Conservation (phyloP, 2,329 filamentous ascomycete species). For the Colletotrichum sp. region DNA sequence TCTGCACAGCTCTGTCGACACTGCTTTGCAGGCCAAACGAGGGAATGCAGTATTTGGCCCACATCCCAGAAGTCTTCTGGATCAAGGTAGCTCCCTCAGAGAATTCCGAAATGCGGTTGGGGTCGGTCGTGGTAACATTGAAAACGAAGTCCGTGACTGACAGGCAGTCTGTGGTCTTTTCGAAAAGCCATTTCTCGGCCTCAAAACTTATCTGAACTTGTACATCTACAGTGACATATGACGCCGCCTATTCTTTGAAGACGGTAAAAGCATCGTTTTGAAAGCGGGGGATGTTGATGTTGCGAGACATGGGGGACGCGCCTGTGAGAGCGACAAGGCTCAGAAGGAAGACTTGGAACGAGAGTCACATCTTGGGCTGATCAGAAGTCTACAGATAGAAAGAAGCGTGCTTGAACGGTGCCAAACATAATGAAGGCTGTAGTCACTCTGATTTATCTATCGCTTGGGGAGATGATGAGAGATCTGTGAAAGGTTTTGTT, state of each 20-base stretch:
- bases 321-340: background rate
- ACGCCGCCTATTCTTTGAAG: background rate
- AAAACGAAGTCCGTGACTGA: background rate
- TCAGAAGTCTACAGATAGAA: rapidly evolving
- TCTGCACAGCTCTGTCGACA: background rate
- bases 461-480: background rate
- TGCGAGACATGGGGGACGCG: background rate
- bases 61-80: background rate
- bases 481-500: background rate
- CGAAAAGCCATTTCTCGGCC: background rate
- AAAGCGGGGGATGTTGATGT: background rate
- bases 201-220: background rate
- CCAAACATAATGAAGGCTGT: background rate
- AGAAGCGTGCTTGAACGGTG: background rate
- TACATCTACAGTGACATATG: background rate
- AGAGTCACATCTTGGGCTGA: background rate
- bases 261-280: background rate
- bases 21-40: background rate
- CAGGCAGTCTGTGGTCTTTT: background rate
- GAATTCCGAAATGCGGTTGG: background rate
- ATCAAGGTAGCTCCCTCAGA: background rate
- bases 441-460: rapidly evolving
- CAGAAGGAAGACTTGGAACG: background rate
- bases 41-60: background rate
- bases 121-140: background rate